Evolutionary conservation across 192 early-diverging fungal genomes (phyloP), one percentile per base, ranked within the genome.

Genomic region (Linnemannia schmuckeri): DNA sequence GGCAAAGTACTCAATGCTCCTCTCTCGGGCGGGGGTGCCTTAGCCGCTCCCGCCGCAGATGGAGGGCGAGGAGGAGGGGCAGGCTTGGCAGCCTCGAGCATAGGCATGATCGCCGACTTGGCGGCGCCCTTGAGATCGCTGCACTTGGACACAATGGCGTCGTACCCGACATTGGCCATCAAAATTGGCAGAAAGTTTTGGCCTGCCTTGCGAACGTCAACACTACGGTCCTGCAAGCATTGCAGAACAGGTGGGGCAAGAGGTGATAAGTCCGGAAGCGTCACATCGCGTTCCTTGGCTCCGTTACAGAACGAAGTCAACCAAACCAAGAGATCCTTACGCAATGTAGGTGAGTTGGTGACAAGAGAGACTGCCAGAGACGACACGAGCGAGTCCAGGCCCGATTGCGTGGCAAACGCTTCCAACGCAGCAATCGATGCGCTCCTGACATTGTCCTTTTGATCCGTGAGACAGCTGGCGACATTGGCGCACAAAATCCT

Each of bases 311-410:
- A 92, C 41, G 96, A 93, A 1, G 90, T 89, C 4, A 96, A 72
- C 97, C 97, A 99, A 27, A 91, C 93, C 52, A 98, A 82, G 49
- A 99, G 90, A 83, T 98, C 95, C 88, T 97, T 96, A 30, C 98
- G 93, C 35, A 99, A 88, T 15, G 93, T 90, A 0, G 98, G 97
- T 27, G 98, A 96, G 38, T 97, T 96, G 44, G 93, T 91, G 9
- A 91, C 91, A 61, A 99, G 88, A 13, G 93, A 93, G 3, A 88
- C 91, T 2, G 95, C 92, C 42, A 94, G 83, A 6, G 95, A 90
- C 2, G 93, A 71, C 27, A 97, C 77, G 24, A 97, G 82, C 22
- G 91, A 81, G 52, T 98, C 97, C 24, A 99, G 76, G 0, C 93
- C 92, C 46, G 90, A 91, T 33, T 94, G 94, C n/a, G 89, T 90